Evolutionary conservation across 2,329 filamentous ascomycete genomes (phyloP).

Genomic region (Colletotrichum somersetense): DNA sequence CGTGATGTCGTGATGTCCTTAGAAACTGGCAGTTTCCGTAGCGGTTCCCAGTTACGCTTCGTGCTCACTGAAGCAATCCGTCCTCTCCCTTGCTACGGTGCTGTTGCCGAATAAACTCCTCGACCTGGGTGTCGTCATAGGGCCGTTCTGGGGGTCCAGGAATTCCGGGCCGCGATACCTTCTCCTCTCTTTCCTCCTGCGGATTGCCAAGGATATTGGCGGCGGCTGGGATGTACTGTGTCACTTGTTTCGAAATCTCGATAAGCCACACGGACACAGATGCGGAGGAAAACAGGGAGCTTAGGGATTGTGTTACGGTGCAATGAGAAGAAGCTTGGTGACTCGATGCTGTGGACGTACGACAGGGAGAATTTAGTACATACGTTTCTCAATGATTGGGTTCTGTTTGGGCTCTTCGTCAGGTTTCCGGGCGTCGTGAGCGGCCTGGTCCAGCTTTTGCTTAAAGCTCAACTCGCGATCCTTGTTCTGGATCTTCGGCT

Average conservation of each 20-base stretch:
- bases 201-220: slow-evolving; percentile 56
- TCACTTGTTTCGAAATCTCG: slow-evolving; percentile 49
- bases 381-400: slow-evolving; percentile 60
- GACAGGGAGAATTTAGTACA: slow-evolving; percentile 6
- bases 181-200: slow-evolving; percentile 45
- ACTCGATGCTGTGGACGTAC: neutral
- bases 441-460: slow-evolving; percentile 58
- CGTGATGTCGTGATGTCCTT: neutral
- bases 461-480: slow-evolving; percentile 54
- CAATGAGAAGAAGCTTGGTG: neutral
- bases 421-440: slow-evolving; percentile 51
- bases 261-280: slow-evolving; percentile 28
- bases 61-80: slow-evolving; percentile 44
- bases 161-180: slow-evolving; percentile 45
- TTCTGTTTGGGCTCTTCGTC: slow-evolving; percentile 47
- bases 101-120: slow-evolving; percentile 66
- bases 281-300: slow-evolving; percentile 1
- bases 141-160: slow-evolving; percentile 59
- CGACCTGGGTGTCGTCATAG: slow-evolving; percentile 62
- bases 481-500: slow-evolving; percentile 34
- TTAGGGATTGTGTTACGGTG: neutral
- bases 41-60: neutral
- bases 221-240: slow-evolving; percentile 59
- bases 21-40: no score
- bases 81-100: slow-evolving; percentile 59